A percentile compares a stretch with the other conserved stretches of the same genome.
phyloP scores from a whole-genome alignment of 192 early-diverging fungal species.

The Coemansia sp. region DNA sequence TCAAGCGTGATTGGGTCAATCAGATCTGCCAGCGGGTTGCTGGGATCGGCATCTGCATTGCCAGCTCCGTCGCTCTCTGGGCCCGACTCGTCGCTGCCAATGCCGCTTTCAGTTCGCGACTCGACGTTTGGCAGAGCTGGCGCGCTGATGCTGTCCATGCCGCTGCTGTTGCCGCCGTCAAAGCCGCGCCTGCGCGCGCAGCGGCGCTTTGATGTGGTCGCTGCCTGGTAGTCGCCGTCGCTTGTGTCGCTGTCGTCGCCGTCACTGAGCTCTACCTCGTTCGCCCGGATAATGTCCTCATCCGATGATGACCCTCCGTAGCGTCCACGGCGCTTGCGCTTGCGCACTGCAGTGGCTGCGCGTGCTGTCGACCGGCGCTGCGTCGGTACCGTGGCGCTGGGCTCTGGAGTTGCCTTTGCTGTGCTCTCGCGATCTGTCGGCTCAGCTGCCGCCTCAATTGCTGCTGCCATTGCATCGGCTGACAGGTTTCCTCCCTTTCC shows the following conservation, averaged over 20 bases:
- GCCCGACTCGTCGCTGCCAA: conserved; percentile 67
- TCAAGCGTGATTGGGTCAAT: conserved; percentile 95
- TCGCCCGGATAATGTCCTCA: conserved; percentile 54
- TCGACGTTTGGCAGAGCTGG: conserved; percentile 45
- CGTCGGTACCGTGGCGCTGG: neutral
- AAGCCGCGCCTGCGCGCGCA: conserved; percentile 33
- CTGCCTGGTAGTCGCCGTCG: conserved; percentile 43
- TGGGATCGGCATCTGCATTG: conserved; percentile 43
- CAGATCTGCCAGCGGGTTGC: conserved; percentile 87
- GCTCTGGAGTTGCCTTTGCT: neutral
- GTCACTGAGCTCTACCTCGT: conserved; percentile 55
- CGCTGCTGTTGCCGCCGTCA: conserved; percentile 48
- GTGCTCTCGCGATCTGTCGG: conserved; percentile 24
- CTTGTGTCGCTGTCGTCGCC: conserved; percentile 15
- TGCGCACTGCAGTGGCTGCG: conserved; percentile 30
- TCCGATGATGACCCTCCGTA: conserved; percentile 38
- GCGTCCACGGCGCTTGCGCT: conserved; percentile 49
- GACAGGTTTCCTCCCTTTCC: conserved; percentile 14
- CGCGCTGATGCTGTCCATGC: conserved; percentile 42
- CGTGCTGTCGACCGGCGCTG: conserved; percentile 15
- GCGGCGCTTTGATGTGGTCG: conserved; percentile 33
- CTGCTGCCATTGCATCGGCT: conserved; percentile 14
- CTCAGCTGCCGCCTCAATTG: conserved; percentile 23
- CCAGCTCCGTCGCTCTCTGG: conserved; percentile 25
- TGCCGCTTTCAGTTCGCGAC: conserved; percentile 59